Percentiles rank a stretch among this genome's conserved stretches.
Evolutionary conservation across 129 eudicot species (phyloP).

Genomic region (Sambucus nigra): DNA sequence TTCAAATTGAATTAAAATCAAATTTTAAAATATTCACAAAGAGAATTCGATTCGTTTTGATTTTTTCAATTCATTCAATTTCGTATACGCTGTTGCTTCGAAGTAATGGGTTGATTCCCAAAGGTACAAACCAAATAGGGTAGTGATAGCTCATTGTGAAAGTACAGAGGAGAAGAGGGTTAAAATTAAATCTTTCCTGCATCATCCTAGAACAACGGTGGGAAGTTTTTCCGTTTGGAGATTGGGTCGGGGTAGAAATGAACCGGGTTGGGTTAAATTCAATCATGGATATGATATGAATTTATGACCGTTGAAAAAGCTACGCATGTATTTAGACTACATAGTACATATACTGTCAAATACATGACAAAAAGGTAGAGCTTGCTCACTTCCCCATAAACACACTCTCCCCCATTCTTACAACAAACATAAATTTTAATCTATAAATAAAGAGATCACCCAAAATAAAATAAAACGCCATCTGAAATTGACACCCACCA

Average conservation of each 20-base stretch:
- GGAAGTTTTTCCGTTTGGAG: too few relatives aligned
- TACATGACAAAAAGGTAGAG: slow-evolving; percentile 14
- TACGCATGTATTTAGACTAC: slow-evolving; percentile 17
- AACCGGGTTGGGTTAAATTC: slow-evolving; percentile 4
- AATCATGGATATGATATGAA: slow-evolving; percentile 15
- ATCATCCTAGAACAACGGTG: too few relatives aligned
- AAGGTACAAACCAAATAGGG: too few relatives aligned
- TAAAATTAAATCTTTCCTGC: too few relatives aligned
- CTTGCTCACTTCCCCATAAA: slow-evolving; percentile 15
- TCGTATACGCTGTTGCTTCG: too few relatives aligned
- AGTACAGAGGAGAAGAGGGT: neutral
- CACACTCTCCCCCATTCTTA: neutral
- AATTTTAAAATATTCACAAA: too few relatives aligned
- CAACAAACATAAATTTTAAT: slow-evolving; percentile 2
- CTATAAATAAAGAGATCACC: neutral
- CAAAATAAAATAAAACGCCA: slow-evolving; percentile 4
- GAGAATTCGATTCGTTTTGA: too few relatives aligned
- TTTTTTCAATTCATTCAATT: too few relatives aligned
- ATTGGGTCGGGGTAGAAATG: neutral
- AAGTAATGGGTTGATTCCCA: too few relatives aligned
- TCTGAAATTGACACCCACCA: slow-evolving; percentile 6
- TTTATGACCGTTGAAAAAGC: slow-evolving; percentile 36
- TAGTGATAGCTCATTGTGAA: slow-evolving; percentile 4
- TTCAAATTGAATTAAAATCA: too few relatives aligned
- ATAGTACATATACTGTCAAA: slow-evolving; percentile 20